These are phyloP conservation scores for Lepidium didymum DNA, from an alignment of 345 rosid genomes.

Conservation along the genomic window DNA sequence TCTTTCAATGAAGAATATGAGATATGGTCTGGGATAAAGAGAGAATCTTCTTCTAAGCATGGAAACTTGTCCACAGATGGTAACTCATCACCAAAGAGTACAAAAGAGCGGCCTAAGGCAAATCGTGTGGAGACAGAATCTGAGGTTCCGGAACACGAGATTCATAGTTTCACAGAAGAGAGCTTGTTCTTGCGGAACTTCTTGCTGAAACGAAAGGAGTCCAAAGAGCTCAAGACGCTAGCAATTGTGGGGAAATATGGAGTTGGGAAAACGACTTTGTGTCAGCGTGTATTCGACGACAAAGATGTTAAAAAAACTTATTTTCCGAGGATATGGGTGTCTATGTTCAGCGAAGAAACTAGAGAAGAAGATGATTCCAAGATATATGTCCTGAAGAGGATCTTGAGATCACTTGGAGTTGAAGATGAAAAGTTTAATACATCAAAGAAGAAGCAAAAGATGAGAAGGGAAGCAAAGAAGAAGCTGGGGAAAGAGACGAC, in stretches of 20 bases:
- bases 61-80: background rate
- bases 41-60: constrained; percentile 12
- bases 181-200: constrained; percentile 15
- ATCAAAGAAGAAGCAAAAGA: background rate
- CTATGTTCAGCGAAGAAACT: constrained; percentile 8
- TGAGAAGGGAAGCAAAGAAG: background rate
- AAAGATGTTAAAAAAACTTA: constrained; percentile 20
- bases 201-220: constrained; percentile 14
- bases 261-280: constrained; percentile 48
- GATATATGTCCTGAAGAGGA: constrained; percentile 19
- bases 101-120: background rate
- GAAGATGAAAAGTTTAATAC: constrained; percentile 20
- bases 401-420: constrained; percentile 36
- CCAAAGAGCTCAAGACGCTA: constrained; percentile 29
- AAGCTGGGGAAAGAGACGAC: background rate
- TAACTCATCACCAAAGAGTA: background rate
- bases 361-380: background rate
- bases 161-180: constrained; percentile 28
- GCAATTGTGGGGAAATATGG: constrained; percentile 39
- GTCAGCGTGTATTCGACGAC: constrained; percentile 28
- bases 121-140: background rate
- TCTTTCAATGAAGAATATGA: background rate
- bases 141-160: background rate
- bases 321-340: constrained; percentile 43
- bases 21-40: background rate